A percentile compares a stretch with the other conserved stretches of the same genome.
Evolutionary conservation across 2,329 filamentous ascomycete genomes (phyloP).

Genomic region (Colletotrichum tropicale): DNA sequence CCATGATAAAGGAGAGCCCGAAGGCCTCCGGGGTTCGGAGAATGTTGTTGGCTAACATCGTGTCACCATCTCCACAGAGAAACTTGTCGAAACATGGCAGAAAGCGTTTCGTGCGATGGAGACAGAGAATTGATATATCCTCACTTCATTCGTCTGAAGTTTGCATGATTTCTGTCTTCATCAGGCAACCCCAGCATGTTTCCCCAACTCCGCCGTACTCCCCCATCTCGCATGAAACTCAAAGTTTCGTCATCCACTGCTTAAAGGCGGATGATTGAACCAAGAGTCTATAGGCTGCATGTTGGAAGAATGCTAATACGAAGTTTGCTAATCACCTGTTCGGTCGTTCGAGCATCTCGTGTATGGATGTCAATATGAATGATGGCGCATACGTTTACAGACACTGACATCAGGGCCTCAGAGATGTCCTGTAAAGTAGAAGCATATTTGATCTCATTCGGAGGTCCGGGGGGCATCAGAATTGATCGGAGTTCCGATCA

Average conservation of each 20-base stretch:
- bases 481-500: too few species aligned
- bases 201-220: not conserved
- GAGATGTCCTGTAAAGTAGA: too few species aligned
- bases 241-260: not conserved
- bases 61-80: not conserved
- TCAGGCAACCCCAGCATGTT: not conserved
- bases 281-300: not conserved
- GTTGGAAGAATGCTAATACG: not conserved
- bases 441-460: too few species aligned
- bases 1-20: not conserved
- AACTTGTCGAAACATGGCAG: not conserved
- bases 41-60: not conserved
- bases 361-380: too few species aligned
- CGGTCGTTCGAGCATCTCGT: not conserved
- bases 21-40: not conserved
- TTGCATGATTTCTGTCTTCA: not conserved
- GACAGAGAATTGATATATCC: not conserved
- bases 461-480: too few species aligned
- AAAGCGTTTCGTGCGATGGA: accelerated
- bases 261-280: not conserved
- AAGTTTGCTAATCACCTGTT: not conserved
- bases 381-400: too few species aligned
- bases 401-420: too few species aligned
- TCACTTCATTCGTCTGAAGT: not conserved
- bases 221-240: not conserved